These are phyloP conservation scores for Suillus ampliporus DNA, from an alignment of 768 basidiomycete species.

Conservation along the genomic window DNA sequence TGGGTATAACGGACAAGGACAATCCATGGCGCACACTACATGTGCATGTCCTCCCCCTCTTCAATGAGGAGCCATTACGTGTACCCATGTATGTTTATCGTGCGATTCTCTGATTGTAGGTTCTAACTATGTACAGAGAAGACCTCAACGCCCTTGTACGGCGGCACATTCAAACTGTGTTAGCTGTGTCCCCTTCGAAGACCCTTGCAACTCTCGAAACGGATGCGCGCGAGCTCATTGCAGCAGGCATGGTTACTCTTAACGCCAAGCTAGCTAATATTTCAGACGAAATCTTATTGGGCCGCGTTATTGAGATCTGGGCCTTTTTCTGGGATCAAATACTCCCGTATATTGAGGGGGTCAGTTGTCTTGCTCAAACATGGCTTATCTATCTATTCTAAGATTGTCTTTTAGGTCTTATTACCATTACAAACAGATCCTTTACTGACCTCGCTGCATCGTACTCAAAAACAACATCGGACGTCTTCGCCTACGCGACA, in stretches of 20 bases:
- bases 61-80: conserved; percentile 88
- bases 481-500: conserved; percentile 58
- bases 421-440: conserved; percentile 68
- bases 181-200: conserved; percentile 75
- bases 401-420: conserved; percentile 48
- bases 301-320: conserved; percentile 87
- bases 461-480: conserved; percentile 61
- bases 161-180: conserved; percentile 74
- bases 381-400: conserved; percentile 36
- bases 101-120: neutral
- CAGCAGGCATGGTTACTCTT: conserved; percentile 89
- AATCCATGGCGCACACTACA: conserved; percentile 84
- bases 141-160: conserved; percentile 85
- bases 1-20: conserved; percentile 51
- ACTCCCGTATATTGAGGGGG: conserved; percentile 86
- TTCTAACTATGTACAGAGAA: conserved; percentile 58
- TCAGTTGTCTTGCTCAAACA: conserved; percentile 42
- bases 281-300: conserved; percentile 80
- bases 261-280: conserved; percentile 80
- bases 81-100: conserved; percentile 71
- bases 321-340: conserved; percentile 93
- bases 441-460: conserved; percentile 70
- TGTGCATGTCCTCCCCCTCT: conserved; percentile 87
- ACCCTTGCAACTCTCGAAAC: conserved; percentile 75
- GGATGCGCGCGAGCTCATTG: conserved; percentile 84